phyloP scores from a whole-genome alignment of 2,329 filamentous ascomycete genomes.

The Ophiostoma ips region DNA sequence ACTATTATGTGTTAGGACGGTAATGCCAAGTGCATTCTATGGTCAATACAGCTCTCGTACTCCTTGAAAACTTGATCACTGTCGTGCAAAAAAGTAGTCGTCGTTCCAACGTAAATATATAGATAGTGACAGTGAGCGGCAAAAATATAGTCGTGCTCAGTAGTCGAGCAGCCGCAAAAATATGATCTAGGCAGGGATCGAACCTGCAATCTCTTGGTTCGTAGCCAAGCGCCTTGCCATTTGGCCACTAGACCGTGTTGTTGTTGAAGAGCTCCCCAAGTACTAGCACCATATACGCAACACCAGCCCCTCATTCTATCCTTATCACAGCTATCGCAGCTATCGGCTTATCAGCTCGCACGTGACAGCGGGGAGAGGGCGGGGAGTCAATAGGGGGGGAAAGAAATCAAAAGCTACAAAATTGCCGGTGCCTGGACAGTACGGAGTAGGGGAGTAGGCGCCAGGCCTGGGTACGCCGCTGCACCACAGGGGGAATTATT shows the following conservation, averaged over 20 bases:
- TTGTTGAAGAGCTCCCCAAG: too few species aligned
- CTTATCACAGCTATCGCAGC: not conserved
- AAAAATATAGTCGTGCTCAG: too few species aligned
- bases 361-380: constrained; percentile 1
- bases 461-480: not conserved
- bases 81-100: too few species aligned
- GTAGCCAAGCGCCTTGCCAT: constrained; percentile 25
- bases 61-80: too few species aligned
- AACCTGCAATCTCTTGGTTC: constrained; percentile 26
- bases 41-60: too few species aligned
- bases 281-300: too few species aligned
- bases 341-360: not conserved
- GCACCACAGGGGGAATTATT: not conserved
- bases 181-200: constrained; percentile 21
- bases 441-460: not conserved
- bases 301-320: too few species aligned
- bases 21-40: too few species aligned
- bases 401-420: constrained; percentile 2
- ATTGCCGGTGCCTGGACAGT: constrained; percentile 2
- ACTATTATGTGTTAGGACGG: too few species aligned
- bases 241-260: constrained; percentile 16
- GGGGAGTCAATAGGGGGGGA: constrained; percentile 3
- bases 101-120: too few species aligned
- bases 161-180: not conserved
- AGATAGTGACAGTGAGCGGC: too few species aligned